Percentiles rank a stretch among this genome's conserved stretches.
phyloP scores from a whole-genome alignment of 1,284 basidiomycete species.

The Abortiporus biennis region DNA sequence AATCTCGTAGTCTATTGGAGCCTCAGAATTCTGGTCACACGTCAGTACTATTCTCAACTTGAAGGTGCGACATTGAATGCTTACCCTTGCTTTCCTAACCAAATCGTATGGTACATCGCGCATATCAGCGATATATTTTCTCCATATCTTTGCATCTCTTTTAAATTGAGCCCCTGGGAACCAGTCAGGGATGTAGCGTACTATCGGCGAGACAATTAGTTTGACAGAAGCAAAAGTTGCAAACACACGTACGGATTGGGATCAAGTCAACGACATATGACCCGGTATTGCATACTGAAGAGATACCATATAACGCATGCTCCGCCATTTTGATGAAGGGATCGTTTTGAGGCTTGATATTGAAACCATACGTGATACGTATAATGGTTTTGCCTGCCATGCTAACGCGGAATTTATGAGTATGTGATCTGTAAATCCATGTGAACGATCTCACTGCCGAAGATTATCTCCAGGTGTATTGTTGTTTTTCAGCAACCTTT shows the following conservation, averaged over 20 bases:
- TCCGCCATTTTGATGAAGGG: slow-evolving; percentile 18
- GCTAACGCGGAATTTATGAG: no score
- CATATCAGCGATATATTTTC: slow-evolving; percentile 2
- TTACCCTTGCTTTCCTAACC: not conserved
- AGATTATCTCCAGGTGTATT: slow-evolving; percentile 18
- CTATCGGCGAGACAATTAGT: no score
- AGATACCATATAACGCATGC: slow-evolving; percentile 12
- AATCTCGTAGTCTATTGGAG: no score
- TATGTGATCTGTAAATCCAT: not conserved
- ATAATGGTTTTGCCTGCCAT: slow-evolving; percentile 18
- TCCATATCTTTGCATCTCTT: slow-evolving; percentile 7
- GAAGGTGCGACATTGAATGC: not conserved
- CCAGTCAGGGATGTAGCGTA: slow-evolving; percentile 11
- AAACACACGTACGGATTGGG: slow-evolving; percentile 5
- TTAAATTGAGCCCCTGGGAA: slow-evolving; percentile 14
- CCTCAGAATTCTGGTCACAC: no score
- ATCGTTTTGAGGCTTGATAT: slow-evolving; percentile 14
- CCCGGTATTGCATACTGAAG: slow-evolving; percentile 9
- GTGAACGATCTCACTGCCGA: slow-evolving; percentile 23
- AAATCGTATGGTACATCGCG: not conserved
- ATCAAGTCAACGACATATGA: not conserved
- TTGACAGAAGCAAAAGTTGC: not conserved
- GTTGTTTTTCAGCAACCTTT: slow-evolving; percentile 21
- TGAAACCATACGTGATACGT: slow-evolving; percentile 20
- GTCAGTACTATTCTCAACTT: no score